Evolutionary conservation across 306 rosid species (phyloP).

Genomic region (Prunus mume): DNA sequence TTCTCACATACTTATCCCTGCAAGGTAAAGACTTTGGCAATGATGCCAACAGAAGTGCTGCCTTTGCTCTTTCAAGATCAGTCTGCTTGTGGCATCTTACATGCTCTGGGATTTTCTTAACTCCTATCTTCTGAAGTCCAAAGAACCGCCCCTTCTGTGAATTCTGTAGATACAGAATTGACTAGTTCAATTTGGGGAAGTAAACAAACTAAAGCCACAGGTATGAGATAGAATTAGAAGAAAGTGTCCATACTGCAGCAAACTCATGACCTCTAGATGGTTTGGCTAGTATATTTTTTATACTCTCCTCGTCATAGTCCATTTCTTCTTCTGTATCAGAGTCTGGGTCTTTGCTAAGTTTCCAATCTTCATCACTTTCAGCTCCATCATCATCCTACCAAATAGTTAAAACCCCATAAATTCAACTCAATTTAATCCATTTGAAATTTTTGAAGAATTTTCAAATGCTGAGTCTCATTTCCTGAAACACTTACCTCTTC

Average conservation of each 20-base stretch:
- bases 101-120: constrained; percentile 74
- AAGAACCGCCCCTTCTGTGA: constrained; percentile 65
- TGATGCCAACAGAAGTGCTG: constrained; percentile 77
- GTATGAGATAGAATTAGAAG: constrained; percentile 24
- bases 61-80: constrained; percentile 89
- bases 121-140: constrained; percentile 87
- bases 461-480: constrained; percentile 9
- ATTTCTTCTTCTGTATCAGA: constrained; percentile 73
- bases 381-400: constrained; percentile 58
- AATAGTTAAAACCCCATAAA: constrained; percentile 17
- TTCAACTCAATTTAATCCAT: neutral
- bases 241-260: constrained; percentile 70
- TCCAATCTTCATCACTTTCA: constrained; percentile 80
- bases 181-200: constrained; percentile 24
- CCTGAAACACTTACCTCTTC: constrained; percentile 45
- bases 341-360: constrained; percentile 41
- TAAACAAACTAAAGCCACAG: constrained; percentile 20
- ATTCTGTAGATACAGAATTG: constrained; percentile 48
- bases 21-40: constrained; percentile 86
- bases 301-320: constrained; percentile 61
- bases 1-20: constrained; percentile 71
- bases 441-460: neutral
- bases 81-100: constrained; percentile 84
- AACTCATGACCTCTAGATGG: constrained; percentile 42
- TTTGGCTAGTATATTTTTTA: constrained; percentile 34